Evolutionary conservation across 441 rosid genomes (phyloP), one percentile per base, ranked within the genome.

Genomic region (Arabidopsis lyrata): DNA sequence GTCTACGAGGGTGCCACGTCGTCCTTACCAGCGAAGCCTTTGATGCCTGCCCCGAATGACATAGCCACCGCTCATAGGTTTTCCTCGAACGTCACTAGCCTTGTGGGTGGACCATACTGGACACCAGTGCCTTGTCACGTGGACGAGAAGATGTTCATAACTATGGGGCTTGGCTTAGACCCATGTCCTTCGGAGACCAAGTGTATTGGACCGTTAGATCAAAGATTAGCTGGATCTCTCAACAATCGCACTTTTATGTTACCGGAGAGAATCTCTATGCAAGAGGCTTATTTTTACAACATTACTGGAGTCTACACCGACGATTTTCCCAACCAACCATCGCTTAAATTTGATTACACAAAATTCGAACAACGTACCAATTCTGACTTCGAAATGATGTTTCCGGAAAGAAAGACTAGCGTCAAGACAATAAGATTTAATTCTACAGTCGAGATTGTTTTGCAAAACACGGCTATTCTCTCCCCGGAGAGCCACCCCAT

Each of bases 401-500:
- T 76, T 56, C 80, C 80, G 0, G 76, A 63, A 15, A 70, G 34
- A 31, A 63, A 56, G 24, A 86, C 88, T 20, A 83, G 88, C 65
- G 77, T 84, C 10, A 86, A 86, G 72, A 85, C 72, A 73, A 31
- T 90, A 29, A 77, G 76, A 0, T 88, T 73, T 74, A 88, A 90
- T 69, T 85, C 93, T 0, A 85, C 85, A 1, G 88, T 90, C 0
- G 96, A 90, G 77, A 66, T 90, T 2, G 79, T 86, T 44, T 36
- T 90, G 32, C 93, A 90, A 36, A 90, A 90, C 75, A 88, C 96
- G 0, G 84, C 72, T 45, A 73, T 88, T 22, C 60, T 90, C 2
- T 77, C 79, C 0, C 72, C 77, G 1, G 96, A 90, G 77, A 83
- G 90, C 9, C 96, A 90, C 16, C 93, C 96, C 0, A 86, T 90